A percentile compares a stretch with the other conserved stretches of the same genome.
These are phyloP conservation scores for Mucor indicus DNA, from an alignment of 371 early-diverging fungal species.

Conservation along the genomic window DNA sequence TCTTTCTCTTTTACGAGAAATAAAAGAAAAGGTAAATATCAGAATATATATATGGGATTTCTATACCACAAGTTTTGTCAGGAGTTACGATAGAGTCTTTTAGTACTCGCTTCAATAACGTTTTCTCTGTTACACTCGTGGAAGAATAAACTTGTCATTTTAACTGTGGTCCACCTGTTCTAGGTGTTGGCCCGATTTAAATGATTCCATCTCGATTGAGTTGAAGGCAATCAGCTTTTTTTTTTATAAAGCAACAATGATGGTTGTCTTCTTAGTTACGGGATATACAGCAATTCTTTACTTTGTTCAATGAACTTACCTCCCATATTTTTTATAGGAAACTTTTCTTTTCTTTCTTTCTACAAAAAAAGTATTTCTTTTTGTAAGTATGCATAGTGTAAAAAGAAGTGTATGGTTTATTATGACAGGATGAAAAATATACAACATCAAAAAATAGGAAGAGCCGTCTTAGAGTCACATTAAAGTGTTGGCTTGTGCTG, in stretches of 20 bases:
- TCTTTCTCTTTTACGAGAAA: too few species aligned
- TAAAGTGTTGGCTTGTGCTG: slow-evolving; percentile 19
- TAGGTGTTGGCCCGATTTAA: slow-evolving; percentile 21
- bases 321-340: background rate
- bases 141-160: slow-evolving; percentile 25
- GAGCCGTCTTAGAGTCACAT: slow-evolving; percentile 27
- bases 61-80: slow-evolving; percentile 36
- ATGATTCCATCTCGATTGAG: slow-evolving; percentile 29
- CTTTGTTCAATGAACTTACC: background rate
- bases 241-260: background rate
- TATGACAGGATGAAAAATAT: slow-evolving; percentile 25
- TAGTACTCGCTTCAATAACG: slow-evolving; percentile 20
- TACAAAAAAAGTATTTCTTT: too few species aligned
- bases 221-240: slow-evolving; percentile 24
- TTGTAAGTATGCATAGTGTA: too few species aligned
- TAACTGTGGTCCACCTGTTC: slow-evolving; percentile 30
- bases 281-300: slow-evolving; percentile 4
- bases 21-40: slow-evolving; percentile 13
- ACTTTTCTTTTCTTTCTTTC: too few species aligned
- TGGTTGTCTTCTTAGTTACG: slow-evolving; percentile 22
- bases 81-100: slow-evolving; percentile 22
- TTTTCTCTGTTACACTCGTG: slow-evolving; percentile 36
- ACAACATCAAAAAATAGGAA: slow-evolving; percentile 32
- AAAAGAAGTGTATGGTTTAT: background rate
- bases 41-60: background rate